Evolutionary conservation across 2,329 filamentous ascomycete genomes (phyloP).

Genomic region (Botryosphaeria dothidea): DNA sequence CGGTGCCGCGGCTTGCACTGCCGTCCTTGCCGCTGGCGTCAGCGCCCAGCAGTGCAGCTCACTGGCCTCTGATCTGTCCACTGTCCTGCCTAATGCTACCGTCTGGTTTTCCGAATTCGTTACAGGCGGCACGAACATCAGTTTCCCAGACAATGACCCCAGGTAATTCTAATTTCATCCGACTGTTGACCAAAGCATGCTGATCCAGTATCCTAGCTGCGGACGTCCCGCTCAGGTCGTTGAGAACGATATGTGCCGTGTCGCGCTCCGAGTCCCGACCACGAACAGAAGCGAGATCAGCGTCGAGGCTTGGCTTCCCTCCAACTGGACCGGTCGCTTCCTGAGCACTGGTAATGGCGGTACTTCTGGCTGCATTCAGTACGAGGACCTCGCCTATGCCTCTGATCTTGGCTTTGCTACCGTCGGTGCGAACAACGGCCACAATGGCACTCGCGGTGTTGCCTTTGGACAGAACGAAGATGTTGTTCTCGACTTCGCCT

Average conservation of each 20-base stretch:
- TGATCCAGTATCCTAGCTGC: conserved; percentile 26
- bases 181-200: neutral
- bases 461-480: conserved; percentile 46
- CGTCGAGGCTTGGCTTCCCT: conserved; percentile 49
- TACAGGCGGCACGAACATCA: conserved; percentile 40
- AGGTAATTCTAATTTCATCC: conserved; percentile 19
- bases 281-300: conserved; percentile 43
- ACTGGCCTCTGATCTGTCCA: neutral
- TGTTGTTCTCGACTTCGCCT: conserved; percentile 51
- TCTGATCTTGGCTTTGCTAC: conserved; percentile 40
- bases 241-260: conserved; percentile 42
- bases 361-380: conserved; percentile 42
- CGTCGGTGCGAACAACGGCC: conserved; percentile 45
- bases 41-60: conserved; percentile 9
- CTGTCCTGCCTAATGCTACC: conserved; percentile 33
- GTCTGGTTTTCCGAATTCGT: conserved; percentile 41
- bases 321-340: conserved; percentile 43
- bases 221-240: conserved; percentile 36
- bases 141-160: conserved; percentile 12
- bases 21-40: neutral
- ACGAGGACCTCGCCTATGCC: conserved; percentile 41
- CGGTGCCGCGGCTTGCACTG: neutral
- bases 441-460: conserved; percentile 46
- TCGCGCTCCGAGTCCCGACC: conserved; percentile 45
- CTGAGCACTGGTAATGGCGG: conserved; percentile 45